Conservation (phyloP, 805 yeast species). For the Starmerella asiatica region DNA sequence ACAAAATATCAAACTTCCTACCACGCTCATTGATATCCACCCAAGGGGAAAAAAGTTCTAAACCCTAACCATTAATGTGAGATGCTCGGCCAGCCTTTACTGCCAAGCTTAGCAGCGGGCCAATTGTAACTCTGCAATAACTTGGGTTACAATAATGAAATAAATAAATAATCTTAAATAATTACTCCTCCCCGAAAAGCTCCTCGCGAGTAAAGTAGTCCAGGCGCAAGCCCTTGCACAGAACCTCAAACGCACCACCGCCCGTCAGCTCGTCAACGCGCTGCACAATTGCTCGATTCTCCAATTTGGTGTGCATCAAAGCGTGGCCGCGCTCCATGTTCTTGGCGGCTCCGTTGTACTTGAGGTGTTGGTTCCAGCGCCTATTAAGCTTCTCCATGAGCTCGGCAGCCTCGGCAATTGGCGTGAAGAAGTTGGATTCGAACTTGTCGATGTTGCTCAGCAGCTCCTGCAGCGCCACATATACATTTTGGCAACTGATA, state of each 20-base stretch:
- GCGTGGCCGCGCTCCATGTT: not conserved
- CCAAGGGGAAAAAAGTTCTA: no score
- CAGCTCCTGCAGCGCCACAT: not conserved
- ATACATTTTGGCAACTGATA: not conserved
- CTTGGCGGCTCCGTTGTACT: not conserved
- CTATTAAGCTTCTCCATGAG: not conserved
- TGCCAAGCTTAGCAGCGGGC: no score
- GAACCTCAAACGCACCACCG: not conserved
- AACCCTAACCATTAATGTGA: no score
- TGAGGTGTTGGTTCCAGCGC: not conserved
- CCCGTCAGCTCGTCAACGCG: not conserved
- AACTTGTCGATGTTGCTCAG: not conserved
- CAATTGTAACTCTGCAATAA: no score
- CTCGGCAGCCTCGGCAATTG: not conserved
- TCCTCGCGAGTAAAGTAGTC: not conserved
- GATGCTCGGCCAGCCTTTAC: no score
- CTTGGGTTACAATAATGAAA: no score
- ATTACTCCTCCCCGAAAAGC: not conserved
- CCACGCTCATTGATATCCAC: slow-evolving; percentile 98
- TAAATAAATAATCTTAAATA: no score
- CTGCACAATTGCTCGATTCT: not conserved
- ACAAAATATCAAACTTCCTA: slow-evolving; percentile 91
- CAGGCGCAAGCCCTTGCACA: not conserved
- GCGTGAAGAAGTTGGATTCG: not conserved
- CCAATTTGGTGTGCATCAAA: not conserved